Percentiles rank a stretch among this genome's conserved stretches.
Conservation (phyloP, 1,139 yeast species). For the Kurtzmaniella natalensis region DNA sequence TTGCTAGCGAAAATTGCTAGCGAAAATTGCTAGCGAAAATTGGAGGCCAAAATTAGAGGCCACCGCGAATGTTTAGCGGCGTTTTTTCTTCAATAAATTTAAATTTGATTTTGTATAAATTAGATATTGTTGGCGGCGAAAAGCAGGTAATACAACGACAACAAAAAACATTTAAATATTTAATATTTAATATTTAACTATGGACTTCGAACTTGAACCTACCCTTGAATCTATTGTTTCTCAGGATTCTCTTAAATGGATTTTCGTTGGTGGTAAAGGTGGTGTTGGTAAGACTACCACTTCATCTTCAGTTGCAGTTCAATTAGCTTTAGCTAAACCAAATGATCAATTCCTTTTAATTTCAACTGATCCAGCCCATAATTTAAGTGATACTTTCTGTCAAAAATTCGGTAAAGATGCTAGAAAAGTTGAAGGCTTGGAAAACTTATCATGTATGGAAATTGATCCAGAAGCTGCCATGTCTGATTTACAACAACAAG, state of each 20-base stretch:
- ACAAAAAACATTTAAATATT: too few species aligned
- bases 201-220: conserved; percentile 58
- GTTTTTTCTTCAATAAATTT: too few species aligned
- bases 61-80: too few species aligned
- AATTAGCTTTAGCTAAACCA: conserved; percentile 77
- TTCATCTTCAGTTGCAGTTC: conserved; percentile 92
- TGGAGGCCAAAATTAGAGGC: too few species aligned
- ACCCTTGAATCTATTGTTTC: conserved; percentile 59
- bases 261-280: conserved; percentile 98
- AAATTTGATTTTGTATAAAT: too few species aligned
- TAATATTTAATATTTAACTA: too few species aligned
- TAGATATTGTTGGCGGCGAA: too few species aligned
- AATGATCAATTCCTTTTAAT: conserved; percentile 78
- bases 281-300: conserved; percentile 99
- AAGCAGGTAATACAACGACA: too few species aligned
- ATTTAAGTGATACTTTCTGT: conserved; percentile 94
- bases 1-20: too few species aligned
- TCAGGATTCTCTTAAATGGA: conserved; percentile 83
- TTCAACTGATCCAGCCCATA: conserved; percentile 98
- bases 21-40: too few species aligned
- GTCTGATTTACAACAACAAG: conserved; percentile 76
- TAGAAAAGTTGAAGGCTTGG: conserved; percentile 82
- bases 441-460: conserved; percentile 93
- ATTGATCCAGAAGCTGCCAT: conserved; percentile 94
- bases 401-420: conserved; percentile 98